phyloP scores from a whole-genome alignment of 202 grass and related monocot genomes.

The Carex sylvatica region DNA sequence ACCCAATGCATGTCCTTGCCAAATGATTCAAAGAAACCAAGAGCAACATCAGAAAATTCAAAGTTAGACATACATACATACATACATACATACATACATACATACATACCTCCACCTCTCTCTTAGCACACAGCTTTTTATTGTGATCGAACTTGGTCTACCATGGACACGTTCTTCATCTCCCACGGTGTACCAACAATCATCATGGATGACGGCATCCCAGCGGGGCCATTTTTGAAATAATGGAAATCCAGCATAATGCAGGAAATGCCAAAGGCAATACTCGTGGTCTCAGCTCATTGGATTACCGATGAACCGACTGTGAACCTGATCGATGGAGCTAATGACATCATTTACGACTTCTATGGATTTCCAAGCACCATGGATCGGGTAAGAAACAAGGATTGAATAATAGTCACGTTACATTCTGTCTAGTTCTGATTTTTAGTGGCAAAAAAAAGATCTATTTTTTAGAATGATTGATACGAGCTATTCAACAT shows the following conservation, averaged over 20 bases:
- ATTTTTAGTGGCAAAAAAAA: too few species aligned
- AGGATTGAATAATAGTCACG: not conserved
- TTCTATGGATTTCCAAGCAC: conserved; percentile 67
- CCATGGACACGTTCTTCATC: conserved; percentile 95
- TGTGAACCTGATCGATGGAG: conserved; percentile 51
- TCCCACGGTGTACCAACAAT: conserved; percentile 70
- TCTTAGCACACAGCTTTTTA: too few species aligned
- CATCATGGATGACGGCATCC: conserved; percentile 51
- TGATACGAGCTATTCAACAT: too few species aligned
- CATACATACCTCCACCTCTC: too few species aligned
- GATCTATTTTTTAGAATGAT: too few species aligned
- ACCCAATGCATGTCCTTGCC: too few species aligned
- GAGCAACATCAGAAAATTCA: too few species aligned
- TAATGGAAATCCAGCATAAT: conserved; percentile 56
- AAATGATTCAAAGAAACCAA: too few species aligned
- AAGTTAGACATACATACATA: too few species aligned
- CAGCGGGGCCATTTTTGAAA: conserved; percentile 54
- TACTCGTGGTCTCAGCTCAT: conserved; percentile 74
- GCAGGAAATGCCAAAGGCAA: conserved; percentile 44
- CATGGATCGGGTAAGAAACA: conserved; percentile 61
- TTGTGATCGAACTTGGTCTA: too few species aligned
- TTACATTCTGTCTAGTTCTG: too few species aligned
- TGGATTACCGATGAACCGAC: conserved; percentile 63
- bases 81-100: too few species aligned
- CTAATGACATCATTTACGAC: conserved; percentile 63